These are phyloP conservation scores for Kockiozyma suomiensis DNA, from an alignment of 805 yeast genomes.

Conservation along the genomic window DNA sequence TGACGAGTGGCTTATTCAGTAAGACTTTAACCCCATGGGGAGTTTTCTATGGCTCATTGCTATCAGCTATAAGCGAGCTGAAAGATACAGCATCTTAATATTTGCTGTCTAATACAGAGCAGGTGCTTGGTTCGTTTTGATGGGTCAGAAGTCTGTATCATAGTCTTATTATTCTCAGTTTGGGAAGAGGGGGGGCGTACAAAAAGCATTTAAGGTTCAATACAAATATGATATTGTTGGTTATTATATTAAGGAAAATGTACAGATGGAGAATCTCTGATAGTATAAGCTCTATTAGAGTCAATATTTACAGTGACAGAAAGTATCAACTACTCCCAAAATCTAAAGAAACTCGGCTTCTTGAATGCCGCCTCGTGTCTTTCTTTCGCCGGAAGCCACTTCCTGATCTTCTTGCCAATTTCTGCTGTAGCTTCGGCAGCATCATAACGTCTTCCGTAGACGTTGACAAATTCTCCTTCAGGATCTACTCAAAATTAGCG, in stretches of 20 bases:
- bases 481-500: slow-evolving; percentile 56
- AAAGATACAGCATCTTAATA: too few species aligned
- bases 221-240: background rate
- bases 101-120: too few species aligned
- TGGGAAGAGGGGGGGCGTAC: slow-evolving; percentile 6
- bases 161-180: background rate
- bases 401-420: slow-evolving; percentile 72
- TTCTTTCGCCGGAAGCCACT: slow-evolving; percentile 61
- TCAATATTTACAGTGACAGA: background rate
- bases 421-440: slow-evolving; percentile 76
- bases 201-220: background rate
- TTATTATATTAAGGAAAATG: background rate
- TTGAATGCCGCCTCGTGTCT: slow-evolving; percentile 17
- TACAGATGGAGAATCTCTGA: background rate
- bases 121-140: background rate
- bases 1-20: slow-evolving; percentile 41
- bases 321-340: slow-evolving; percentile 23
- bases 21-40: background rate
- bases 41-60: too few species aligned
- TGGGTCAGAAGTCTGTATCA: background rate
- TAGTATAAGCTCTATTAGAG: too few species aligned
- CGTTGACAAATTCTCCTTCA: slow-evolving; percentile 95
- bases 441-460: slow-evolving; percentile 86
- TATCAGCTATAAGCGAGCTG: too few species aligned
- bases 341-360: slow-evolving; percentile 30